phyloP scores from a whole-genome alignment of 2,329 filamentous ascomycete species.

The Fusarium circinatum region DNA sequence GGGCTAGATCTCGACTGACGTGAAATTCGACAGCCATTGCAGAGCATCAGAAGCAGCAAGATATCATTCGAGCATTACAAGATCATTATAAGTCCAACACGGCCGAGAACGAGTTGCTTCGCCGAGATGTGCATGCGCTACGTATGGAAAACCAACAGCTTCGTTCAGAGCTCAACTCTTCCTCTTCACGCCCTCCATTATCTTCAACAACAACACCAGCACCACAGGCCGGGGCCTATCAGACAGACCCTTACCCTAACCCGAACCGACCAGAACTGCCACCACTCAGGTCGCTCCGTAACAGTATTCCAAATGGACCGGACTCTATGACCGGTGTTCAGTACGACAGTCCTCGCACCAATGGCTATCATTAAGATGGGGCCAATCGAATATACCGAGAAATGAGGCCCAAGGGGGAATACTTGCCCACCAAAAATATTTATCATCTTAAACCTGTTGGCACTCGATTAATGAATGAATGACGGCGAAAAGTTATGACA shows the following conservation, averaged over 20 bases:
- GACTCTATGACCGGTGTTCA: conserved; percentile 75
- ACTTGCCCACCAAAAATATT: neutral
- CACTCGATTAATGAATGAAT: conserved; percentile 41
- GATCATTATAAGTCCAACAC: conserved; percentile 55
- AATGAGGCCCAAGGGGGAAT: neutral
- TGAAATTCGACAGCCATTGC: conserved; percentile 61
- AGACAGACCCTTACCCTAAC: conserved; percentile 46
- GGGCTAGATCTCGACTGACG: conserved; percentile 19
- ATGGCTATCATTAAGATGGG: conserved; percentile 58
- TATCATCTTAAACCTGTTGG: conserved; percentile 28
- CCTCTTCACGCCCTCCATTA: conserved; percentile 42
- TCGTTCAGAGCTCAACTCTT: conserved; percentile 49
- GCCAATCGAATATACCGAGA: conserved; percentile 45
- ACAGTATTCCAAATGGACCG: conserved; percentile 55
- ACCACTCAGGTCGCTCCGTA: conserved; percentile 64
- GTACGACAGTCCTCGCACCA: conserved; percentile 63
- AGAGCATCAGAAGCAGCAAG: conserved; percentile 67
- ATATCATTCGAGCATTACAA: conserved; percentile 59
- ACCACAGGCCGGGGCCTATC: conserved; percentile 41
- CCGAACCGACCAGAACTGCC: conserved; percentile 63
- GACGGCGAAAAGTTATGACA: conserved; percentile 43
- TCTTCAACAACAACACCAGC: conserved; percentile 30
- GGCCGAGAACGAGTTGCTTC: conserved; percentile 59
- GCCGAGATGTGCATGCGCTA: conserved; percentile 60
- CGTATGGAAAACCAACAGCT: conserved; percentile 61